phyloP scores from a whole-genome alignment of 148 eudicot genomes.

The Vaccinium corymbosum region DNA sequence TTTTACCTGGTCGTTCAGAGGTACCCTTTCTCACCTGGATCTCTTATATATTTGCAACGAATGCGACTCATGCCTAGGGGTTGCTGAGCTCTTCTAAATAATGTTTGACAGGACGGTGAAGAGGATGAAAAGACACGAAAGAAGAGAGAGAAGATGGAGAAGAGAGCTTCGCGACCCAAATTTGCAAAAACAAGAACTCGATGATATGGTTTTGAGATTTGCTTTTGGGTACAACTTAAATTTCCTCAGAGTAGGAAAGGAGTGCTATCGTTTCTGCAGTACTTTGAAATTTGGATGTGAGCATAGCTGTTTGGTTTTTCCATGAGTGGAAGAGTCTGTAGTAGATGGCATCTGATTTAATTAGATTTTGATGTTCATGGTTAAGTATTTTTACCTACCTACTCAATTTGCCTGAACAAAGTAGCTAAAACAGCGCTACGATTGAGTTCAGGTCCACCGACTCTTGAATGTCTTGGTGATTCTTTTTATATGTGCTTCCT shows the following conservation, averaged over 20 bases:
- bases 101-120: slow-evolving; percentile 39
- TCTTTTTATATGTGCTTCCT: not conserved
- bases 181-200: slow-evolving; percentile 51
- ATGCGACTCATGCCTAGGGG: not conserved
- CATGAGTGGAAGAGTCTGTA: not conserved
- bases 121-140: slow-evolving; percentile 72
- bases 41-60: not conserved
- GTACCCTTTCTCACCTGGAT: slow-evolving; percentile 29
- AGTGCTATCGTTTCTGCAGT: not conserved
- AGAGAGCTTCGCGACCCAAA: slow-evolving; percentile 59
- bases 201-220: slow-evolving; percentile 15
- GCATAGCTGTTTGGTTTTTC: not conserved
- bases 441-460: not conserved
- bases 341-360: not conserved
- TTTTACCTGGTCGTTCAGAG: slow-evolving; percentile 64
- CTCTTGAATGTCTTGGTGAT: not conserved
- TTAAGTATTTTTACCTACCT: not conserved
- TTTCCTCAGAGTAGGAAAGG: not conserved
- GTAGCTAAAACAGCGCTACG: not conserved
- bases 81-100: not conserved
- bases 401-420: not conserved
- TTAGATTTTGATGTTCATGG: not conserved
- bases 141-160: slow-evolving; percentile 72
- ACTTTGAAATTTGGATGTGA: not conserved
- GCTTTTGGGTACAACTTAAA: not conserved